Percentiles rank a stretch among this genome's conserved stretches.
These are phyloP conservation scores for Coemansia sp. DNA, from an alignment of 192 early-diverging fungal species.

Conservation along the genomic window DNA sequence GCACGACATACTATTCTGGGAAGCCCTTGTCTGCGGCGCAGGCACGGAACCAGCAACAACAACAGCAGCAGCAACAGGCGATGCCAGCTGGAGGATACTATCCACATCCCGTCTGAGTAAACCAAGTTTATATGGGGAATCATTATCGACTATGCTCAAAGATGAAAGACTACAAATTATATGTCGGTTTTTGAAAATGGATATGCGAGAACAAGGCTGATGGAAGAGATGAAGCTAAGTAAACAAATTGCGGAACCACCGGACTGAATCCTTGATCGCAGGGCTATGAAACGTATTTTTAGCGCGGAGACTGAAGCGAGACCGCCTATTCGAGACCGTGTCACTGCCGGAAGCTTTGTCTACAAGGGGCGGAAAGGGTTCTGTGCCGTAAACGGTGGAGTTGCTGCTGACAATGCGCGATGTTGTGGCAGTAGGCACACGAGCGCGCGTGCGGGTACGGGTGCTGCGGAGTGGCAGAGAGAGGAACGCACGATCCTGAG, in stretches of 20 bases:
- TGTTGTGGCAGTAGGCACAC: background rate
- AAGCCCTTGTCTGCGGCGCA: constrained; percentile 47
- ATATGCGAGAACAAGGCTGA: too few species aligned
- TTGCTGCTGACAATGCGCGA: constrained; percentile 19
- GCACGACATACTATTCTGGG: constrained; percentile 10
- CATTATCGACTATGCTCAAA: too few species aligned
- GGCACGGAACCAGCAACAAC: constrained; percentile 26
- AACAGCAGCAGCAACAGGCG: constrained; percentile 15
- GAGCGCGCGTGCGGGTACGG: background rate
- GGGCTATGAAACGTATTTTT: background rate
- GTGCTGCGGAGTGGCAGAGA: constrained; percentile 25
- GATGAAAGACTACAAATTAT: too few species aligned
- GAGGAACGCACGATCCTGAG: background rate
- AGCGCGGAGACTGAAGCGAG: background rate
- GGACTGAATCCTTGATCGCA: background rate
- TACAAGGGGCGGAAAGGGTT: background rate
- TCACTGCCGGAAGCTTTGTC: background rate
- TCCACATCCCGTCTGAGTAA: background rate
- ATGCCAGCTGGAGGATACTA: constrained; percentile 3
- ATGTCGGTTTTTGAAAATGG: too few species aligned
- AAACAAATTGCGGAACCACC: constrained; percentile 17
- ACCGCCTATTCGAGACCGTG: background rate
- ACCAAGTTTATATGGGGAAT: too few species aligned
- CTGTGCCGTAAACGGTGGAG: constrained; percentile 8
- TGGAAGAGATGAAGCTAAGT: too few species aligned